Evolutionary conservation across 2,329 filamentous ascomycete species (phyloP).

Genomic region (Trichoderma atrobrunneum): DNA sequence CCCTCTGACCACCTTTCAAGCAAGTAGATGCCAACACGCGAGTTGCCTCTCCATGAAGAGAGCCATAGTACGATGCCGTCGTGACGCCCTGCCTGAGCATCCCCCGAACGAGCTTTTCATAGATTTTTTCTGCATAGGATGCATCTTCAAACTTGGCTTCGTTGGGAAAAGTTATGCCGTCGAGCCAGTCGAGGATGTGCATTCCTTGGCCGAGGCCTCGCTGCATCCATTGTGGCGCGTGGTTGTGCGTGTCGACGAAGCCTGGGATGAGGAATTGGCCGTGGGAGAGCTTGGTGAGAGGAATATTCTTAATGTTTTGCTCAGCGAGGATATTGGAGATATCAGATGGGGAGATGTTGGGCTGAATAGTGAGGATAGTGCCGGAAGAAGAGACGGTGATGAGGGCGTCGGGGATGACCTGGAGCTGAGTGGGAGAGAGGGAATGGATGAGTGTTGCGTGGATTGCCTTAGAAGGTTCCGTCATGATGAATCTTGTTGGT

Average conservation of each 20-base stretch:
- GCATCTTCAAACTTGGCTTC: slow-evolving; percentile 59
- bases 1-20: slow-evolving; percentile 52
- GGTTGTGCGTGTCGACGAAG: slow-evolving; percentile 66
- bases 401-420: slow-evolving; percentile 39
- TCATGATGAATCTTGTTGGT: not conserved
- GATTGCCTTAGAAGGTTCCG: slow-evolving; percentile 21
- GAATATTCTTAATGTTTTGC: slow-evolving; percentile 8
- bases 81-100: slow-evolving; percentile 62
- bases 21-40: slow-evolving; percentile 55
- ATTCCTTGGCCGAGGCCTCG: slow-evolving; percentile 49
- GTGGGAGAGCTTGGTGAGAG: slow-evolving; percentile 30
- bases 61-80: slow-evolving; percentile 60
- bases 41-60: slow-evolving; percentile 55
- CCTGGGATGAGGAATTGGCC: slow-evolving; percentile 57
- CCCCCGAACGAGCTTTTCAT: slow-evolving; percentile 51
- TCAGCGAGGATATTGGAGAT: slow-evolving; percentile 21
- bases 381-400: slow-evolving; percentile 31
- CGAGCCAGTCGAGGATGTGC: slow-evolving; percentile 61
- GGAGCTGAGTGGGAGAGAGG: slow-evolving; percentile 30
- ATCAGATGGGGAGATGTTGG: slow-evolving; percentile 19
- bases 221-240: slow-evolving; percentile 58
- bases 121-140: slow-evolving; percentile 51
- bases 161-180: slow-evolving; percentile 61
- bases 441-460: slow-evolving; percentile 45
- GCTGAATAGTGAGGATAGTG: slow-evolving; percentile 27